These are phyloP conservation scores for Mycena citricolor DNA, from an alignment of 1,284 basidiomycete species.

Conservation along the genomic window DNA sequence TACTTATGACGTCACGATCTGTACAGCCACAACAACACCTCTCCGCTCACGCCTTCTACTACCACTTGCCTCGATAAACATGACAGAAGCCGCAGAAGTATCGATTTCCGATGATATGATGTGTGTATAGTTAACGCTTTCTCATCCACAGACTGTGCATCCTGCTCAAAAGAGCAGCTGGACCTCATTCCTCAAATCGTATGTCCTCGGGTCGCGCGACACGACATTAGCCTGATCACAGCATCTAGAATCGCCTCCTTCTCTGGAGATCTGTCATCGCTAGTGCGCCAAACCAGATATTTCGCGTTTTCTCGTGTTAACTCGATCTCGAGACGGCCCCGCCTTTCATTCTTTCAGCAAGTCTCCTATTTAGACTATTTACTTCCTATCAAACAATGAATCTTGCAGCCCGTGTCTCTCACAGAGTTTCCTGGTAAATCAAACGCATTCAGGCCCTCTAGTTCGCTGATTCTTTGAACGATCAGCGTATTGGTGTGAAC, in stretches of 20 bases:
- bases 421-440: slow-evolving; percentile 84
- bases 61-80: too few species aligned
- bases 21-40: too few species aligned
- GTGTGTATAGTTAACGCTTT: too few species aligned
- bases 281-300: too few species aligned
- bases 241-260: slow-evolving; percentile 69
- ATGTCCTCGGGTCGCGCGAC: slow-evolving; percentile 29
- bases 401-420: slow-evolving; percentile 70
- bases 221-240: slow-evolving; percentile 1
- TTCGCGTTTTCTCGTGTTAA: background rate
- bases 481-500: slow-evolving; percentile 93
- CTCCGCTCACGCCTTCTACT: too few species aligned
- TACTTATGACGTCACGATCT: too few species aligned
- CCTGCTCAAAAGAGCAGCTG: slow-evolving; percentile 72
- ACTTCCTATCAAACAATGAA: background rate
- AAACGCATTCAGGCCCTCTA: background rate
- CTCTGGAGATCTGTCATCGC: slow-evolving; percentile 88
- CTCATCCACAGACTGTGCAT: slow-evolving; percentile 68
- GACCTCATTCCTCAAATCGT: slow-evolving; percentile 83
- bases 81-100: too few species aligned
- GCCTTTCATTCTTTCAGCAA: slow-evolving; percentile 73
- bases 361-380: background rate
- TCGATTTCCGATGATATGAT: too few species aligned
- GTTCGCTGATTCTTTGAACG: slow-evolving; percentile 7
- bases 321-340: slow-evolving; percentile 47